These are phyloP conservation scores for Boletellus dicymbophilus DNA, from an alignment of 1,284 basidiomycete species.

Conservation along the genomic window DNA sequence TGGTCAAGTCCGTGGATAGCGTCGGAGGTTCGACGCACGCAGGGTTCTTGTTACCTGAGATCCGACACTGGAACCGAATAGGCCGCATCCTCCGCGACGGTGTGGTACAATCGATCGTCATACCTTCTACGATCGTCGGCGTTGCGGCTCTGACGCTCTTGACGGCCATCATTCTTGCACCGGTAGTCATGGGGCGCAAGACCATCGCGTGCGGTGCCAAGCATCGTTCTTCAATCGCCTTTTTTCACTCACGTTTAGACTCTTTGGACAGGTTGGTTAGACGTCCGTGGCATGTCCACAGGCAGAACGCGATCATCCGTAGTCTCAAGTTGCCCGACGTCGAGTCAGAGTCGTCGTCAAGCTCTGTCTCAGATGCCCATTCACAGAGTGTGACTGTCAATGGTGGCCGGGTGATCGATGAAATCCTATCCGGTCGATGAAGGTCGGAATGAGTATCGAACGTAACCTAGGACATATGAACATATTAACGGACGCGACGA, in stretches of 20 bases:
- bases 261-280: not conserved
- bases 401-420: too few relatives aligned
- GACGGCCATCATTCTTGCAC: constrained; percentile 1
- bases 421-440: too few relatives aligned
- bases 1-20: constrained; percentile 12
- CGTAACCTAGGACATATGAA: too few relatives aligned
- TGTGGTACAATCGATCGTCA: constrained; percentile 3
- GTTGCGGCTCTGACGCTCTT: not conserved
- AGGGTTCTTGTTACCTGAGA: constrained; percentile 6
- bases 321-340: constrained; percentile 4
- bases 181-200: constrained; percentile 4
- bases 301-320: constrained; percentile 12
- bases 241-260: not conserved
- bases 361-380: too few relatives aligned
- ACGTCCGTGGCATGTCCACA: constrained; percentile 6
- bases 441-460: too few relatives aligned
- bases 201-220: too few relatives aligned
- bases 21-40: constrained; percentile 11
- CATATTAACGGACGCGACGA: too few relatives aligned
- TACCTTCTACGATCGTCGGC: constrained; percentile 6
- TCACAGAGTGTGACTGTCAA: not conserved
- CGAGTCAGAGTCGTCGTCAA: too few relatives aligned
- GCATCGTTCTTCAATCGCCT: not conserved
- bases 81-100: constrained; percentile 5
- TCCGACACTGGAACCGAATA: constrained; percentile 12